These are phyloP conservation scores for Acacia crassicarpa DNA, from an alignment of 306 rosid genomes.

Conservation along the genomic window DNA sequence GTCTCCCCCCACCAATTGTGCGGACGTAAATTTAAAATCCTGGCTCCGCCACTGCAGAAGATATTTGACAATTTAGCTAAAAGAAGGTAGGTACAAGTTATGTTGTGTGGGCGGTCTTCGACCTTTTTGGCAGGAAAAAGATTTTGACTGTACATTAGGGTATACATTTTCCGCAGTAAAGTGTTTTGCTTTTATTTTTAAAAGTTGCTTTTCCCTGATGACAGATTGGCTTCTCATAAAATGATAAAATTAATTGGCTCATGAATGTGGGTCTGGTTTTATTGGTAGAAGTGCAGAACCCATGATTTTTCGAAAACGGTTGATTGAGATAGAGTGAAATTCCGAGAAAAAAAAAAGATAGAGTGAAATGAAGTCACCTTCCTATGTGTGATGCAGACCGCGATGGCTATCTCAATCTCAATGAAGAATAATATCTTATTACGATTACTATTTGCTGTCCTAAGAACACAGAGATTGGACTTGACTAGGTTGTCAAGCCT, in stretches of 20 bases:
- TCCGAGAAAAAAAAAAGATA: too few species aligned
- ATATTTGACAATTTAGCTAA: too few species aligned
- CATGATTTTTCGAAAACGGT: slow-evolving; percentile 1
- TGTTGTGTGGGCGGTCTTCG: slow-evolving; percentile 43
- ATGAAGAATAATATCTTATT: too few species aligned
- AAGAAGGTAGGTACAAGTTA: slow-evolving; percentile 47
- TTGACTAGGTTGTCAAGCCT: too few species aligned
- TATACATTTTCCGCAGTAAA: slow-evolving; percentile 36
- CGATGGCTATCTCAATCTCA: not conserved
- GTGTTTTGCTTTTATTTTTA: slow-evolving; percentile 35
- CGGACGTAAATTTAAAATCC: too few species aligned
- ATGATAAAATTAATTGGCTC: slow-evolving; percentile 20
- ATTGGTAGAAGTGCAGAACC: slow-evolving; percentile 27
- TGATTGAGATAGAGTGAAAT: not conserved
- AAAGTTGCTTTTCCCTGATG: slow-evolving; percentile 32
- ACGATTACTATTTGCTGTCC: too few species aligned
- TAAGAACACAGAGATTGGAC: too few species aligned
- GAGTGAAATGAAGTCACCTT: not conserved
- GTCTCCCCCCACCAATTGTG: too few species aligned
- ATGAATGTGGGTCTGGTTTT: slow-evolving; percentile 34
- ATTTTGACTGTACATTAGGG: slow-evolving; percentile 36
- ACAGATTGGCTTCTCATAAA: slow-evolving; percentile 35
- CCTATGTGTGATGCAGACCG: not conserved
- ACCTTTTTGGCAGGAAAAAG: slow-evolving; percentile 25
- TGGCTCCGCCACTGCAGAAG: too few species aligned